Percentiles rank a stretch among this genome's conserved stretches.
Conservation (phyloP, 176 grass and related monocot species). For the Neostapfia colusana region DNA sequence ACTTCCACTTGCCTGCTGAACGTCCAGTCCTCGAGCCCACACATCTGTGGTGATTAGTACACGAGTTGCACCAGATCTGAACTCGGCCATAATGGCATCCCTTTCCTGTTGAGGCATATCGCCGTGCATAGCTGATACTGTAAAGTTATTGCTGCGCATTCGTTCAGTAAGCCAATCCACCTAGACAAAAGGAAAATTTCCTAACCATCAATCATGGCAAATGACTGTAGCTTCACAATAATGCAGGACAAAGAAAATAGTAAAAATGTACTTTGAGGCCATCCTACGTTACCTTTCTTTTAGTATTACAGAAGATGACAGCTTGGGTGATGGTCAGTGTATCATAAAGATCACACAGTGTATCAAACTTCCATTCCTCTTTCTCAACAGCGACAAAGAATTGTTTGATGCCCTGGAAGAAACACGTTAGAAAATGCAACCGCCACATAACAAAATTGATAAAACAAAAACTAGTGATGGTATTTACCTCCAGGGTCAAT, state of each 20-base stretch:
- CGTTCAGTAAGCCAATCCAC: constrained; percentile 95
- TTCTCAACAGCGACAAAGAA: constrained; percentile 98
- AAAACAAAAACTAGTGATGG: constrained; percentile 6
- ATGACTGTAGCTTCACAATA: background rate
- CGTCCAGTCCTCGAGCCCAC: constrained; percentile 87
- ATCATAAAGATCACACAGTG: constrained; percentile 94
- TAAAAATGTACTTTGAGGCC: background rate
- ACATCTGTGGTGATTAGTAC: constrained; percentile 93
- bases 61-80: constrained; percentile 72
- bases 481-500: constrained; percentile 90
- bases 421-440: constrained; percentile 8
- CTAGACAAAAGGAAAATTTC: constrained; percentile 40
- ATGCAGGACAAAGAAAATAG: background rate
- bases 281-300: constrained; percentile 62
- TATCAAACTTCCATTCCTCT: constrained; percentile 99
- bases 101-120: constrained; percentile 98
- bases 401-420: constrained; percentile 84
- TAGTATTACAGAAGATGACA: constrained; percentile 98
- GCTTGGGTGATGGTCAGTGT: constrained; percentile 95
- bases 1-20: constrained; percentile 69
- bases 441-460: background rate
- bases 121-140: constrained; percentile 85
- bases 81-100: constrained; percentile 87
- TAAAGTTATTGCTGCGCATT: constrained; percentile 98
- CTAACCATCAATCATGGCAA: constrained; percentile 24